A percentile compares a stretch with the other conserved stretches of the same genome.
phyloP scores from a whole-genome alignment of 164 flowering plant species.

The Euptelea pleiosperma region DNA sequence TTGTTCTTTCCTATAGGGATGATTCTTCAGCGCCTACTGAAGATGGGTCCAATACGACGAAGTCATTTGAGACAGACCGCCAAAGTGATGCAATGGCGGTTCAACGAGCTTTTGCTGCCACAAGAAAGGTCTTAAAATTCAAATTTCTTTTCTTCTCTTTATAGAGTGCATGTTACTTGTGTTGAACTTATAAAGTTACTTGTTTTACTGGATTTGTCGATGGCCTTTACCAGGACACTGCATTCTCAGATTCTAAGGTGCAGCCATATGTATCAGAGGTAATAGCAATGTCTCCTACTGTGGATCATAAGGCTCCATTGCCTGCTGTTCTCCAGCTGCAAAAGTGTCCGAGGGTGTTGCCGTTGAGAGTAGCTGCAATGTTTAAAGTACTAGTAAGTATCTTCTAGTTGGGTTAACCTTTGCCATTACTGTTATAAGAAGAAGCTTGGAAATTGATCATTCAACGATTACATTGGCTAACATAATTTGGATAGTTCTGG shows the following conservation, averaged over 20 bases:
- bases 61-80: slow-evolving; percentile 55
- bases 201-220: background rate
- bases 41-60: slow-evolving; percentile 19
- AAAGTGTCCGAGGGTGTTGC: slow-evolving; percentile 52
- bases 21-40: slow-evolving; percentile 39
- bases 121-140: slow-evolving; percentile 42
- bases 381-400: slow-evolving; percentile 74
- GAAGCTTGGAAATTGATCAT: too few relatives aligned
- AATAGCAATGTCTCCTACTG: slow-evolving; percentile 50
- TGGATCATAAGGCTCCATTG: slow-evolving; percentile 28
- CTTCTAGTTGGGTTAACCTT: background rate
- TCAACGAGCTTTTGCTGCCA: slow-evolving; percentile 74
- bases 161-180: background rate
- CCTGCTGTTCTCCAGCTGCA: slow-evolving; percentile 71
- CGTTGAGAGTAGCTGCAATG: slow-evolving; percentile 78
- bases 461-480: too few relatives aligned
- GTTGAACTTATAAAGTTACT: slow-evolving; percentile 1
- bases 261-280: slow-evolving; percentile 61
- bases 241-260: slow-evolving; percentile 49
- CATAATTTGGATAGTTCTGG: too few relatives aligned
- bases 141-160: background rate
- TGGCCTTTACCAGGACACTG: slow-evolving; percentile 43
- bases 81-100: slow-evolving; percentile 85
- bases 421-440: background rate
- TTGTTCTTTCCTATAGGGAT: slow-evolving; percentile 40